These are phyloP conservation scores for Aegle marmelos DNA, from an alignment of 345 rosid species.

Conservation along the genomic window DNA sequence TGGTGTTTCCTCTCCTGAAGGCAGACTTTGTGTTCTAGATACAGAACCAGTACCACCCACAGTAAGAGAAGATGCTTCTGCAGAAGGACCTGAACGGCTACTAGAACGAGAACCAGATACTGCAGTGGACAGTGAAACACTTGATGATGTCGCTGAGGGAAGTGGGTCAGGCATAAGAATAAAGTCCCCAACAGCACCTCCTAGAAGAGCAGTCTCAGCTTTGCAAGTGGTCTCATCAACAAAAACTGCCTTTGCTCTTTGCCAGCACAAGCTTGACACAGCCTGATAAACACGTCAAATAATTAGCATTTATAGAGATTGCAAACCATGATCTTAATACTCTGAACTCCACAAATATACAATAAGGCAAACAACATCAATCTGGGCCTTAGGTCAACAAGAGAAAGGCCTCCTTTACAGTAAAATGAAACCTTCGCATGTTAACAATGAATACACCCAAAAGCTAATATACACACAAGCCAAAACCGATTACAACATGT, in stretches of 20 bases:
- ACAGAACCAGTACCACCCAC: conserved; percentile 35
- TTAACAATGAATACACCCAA: neutral
- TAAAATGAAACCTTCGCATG: neutral
- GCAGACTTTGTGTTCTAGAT: conserved; percentile 31
- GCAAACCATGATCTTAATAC: conserved; percentile 4
- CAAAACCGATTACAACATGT: neutral
- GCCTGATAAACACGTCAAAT: conserved; percentile 50
- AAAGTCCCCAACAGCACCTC: conserved; percentile 83
- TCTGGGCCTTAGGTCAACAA: neutral
- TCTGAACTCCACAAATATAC: neutral
- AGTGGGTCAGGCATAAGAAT: conserved; percentile 97
- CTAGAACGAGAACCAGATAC: conserved; percentile 43
- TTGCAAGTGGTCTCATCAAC: conserved; percentile 78
- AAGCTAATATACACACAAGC: neutral
- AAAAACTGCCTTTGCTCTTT: conserved; percentile 82
- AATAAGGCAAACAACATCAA: neutral
- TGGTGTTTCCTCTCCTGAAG: conserved; percentile 71
- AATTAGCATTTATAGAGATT: conserved; percentile 20
- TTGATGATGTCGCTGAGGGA: conserved; percentile 64
- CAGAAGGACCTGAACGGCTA: conserved; percentile 34
- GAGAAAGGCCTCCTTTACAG: neutral
- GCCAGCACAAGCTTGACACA: conserved; percentile 95
- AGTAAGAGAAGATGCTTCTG: conserved; percentile 37
- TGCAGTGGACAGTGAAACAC: conserved; percentile 48
- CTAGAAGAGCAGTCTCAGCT: conserved; percentile 89